Conservation (phyloP, 2,329 filamentous ascomycete species). For the Cordyceps cicadae region DNA sequence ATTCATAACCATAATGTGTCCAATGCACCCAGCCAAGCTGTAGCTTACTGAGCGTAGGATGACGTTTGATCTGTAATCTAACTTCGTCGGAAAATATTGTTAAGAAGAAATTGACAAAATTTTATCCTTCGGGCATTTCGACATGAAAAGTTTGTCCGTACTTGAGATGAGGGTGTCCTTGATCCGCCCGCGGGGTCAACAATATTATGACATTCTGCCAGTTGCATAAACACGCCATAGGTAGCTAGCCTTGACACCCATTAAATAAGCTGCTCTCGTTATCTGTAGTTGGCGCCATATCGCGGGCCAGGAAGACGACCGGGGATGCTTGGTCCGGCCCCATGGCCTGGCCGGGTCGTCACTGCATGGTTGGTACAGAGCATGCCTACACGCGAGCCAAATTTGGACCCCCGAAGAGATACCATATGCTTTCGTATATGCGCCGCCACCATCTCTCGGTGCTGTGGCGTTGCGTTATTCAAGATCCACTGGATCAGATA, state of each 20-base stretch:
- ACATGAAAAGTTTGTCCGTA: slow-evolving; percentile 21
- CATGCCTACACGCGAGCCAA: slow-evolving; percentile 97
- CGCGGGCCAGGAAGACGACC: slow-evolving; percentile 50
- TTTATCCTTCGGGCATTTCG: slow-evolving; percentile 31
- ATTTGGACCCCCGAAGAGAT: slow-evolving; percentile 94
- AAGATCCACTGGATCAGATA: slow-evolving; percentile 97
- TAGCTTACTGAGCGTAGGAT: slow-evolving; percentile 48
- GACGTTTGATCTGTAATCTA: slow-evolving; percentile 47
- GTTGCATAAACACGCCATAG: slow-evolving; percentile 9
- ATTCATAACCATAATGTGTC: slow-evolving; percentile 55
- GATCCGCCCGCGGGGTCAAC: slow-evolving; percentile 12
- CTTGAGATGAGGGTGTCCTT: slow-evolving; percentile 17
- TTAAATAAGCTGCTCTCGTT: slow-evolving; percentile 22
- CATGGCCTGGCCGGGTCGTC: slow-evolving; percentile 80
- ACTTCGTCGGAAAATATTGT: slow-evolving; percentile 42
- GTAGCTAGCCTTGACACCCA: background rate
- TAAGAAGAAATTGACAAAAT: slow-evolving; percentile 39
- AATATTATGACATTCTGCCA: slow-evolving; percentile 11
- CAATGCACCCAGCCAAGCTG: slow-evolving; percentile 45
- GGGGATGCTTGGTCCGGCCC: slow-evolving; percentile 58
- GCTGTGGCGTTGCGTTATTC: slow-evolving; percentile 76
- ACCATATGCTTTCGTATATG: slow-evolving; percentile 99
- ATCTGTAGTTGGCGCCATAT: slow-evolving; percentile 49
- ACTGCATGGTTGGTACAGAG: slow-evolving; percentile 93
- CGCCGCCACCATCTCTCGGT: slow-evolving; percentile 84